Evolutionary conservation across 139 green algal genomes (phyloP), one percentile per base, ranked within the genome.

Genomic region (Chara braunii): DNA sequence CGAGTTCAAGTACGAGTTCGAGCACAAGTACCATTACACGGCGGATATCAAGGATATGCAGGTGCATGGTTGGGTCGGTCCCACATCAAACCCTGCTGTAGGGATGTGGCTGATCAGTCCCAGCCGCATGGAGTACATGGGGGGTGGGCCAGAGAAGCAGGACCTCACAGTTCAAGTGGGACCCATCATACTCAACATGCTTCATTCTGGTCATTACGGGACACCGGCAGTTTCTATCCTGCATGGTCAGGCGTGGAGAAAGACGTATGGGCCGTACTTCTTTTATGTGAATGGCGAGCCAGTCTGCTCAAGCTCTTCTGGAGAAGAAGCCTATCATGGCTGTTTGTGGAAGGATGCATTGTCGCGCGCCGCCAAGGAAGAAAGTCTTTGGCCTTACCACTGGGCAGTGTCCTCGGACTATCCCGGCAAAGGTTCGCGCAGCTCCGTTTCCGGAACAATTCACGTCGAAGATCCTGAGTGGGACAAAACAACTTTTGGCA

Each of bases 111-210:
- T 45, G 8, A 67, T 67, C 23, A 67, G 62, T 33, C 57, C 57
- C 12, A 22, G 62, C 4, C 60, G 62, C 43, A 66, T 66, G 28
- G 57, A 67, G 7, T 67, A 67, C 18, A 28, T 28, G 12, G 57
- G 57, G 62, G 57, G 57, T n/a, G 57, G 57, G 9, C 57, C 57
- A 9, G 18, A 66, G 9, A 67, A 67, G 43, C 57, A 67, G 6
- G 57, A 67, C 43, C 43, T 67, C 43, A 67, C 57, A 64, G 57
- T 67, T 5, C 57, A 67, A 45, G 57, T 67, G 42, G 57, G 57
- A 11, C 57, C 57, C 5, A 66, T 50, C 57, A 36, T 67, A 11
- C 57, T 54, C 9, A 44, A 44, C 57, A 64, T 64, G 34, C 57
- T 67, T 5, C 57, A 67, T 12, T 67, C 57, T 3, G 18, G 18